Percentiles rank a stretch among this genome's conserved stretches.
Evolutionary conservation across 2,329 filamentous ascomycete genomes (phyloP).

Genomic region (Xylaria multiplex): DNA sequence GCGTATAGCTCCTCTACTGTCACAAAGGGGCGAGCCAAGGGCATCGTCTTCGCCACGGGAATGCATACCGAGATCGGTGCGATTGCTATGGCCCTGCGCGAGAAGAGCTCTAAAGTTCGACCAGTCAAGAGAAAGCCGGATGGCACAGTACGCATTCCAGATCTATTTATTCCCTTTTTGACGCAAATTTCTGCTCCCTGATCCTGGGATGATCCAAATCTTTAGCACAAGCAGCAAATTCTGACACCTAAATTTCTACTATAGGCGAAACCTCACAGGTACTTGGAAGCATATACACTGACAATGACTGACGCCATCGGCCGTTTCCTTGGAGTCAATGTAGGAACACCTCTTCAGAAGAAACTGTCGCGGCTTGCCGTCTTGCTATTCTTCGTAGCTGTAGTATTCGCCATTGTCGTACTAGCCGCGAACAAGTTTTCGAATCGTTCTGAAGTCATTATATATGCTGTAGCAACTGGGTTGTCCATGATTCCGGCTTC

Average conservation of each 20-base stretch:
- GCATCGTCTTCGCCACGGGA: constrained; percentile 68
- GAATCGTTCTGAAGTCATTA: constrained; percentile 68
- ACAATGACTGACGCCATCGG: constrained; percentile 68
- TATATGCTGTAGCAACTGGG: constrained; percentile 68
- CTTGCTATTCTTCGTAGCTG: constrained; percentile 72
- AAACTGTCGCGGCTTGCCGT: constrained; percentile 75
- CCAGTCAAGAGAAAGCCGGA: constrained; percentile 62
- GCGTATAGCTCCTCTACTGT: constrained; percentile 71
- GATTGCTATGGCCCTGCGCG: constrained; percentile 69
- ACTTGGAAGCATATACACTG: constrained; percentile 57
- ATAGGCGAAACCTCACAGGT: constrained; percentile 60
- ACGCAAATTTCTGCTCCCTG: too few relatives aligned
- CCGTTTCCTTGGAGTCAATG: constrained; percentile 72
- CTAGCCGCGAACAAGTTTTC: constrained; percentile 70
- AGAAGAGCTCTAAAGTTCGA: constrained; percentile 62
- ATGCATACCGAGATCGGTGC: constrained; percentile 72
- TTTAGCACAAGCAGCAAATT: too few relatives aligned
- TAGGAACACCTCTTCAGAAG: constrained; percentile 75
- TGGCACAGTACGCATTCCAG: constrained; percentile 51
- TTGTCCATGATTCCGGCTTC: constrained; percentile 70
- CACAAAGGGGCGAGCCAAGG: constrained; percentile 68
- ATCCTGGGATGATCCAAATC: too few relatives aligned
- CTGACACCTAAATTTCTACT: too few relatives aligned
- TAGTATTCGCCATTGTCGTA: constrained; percentile 75
- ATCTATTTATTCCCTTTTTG: neutral